These are phyloP conservation scores for Arachis stenosperma DNA, from an alignment of 306 rosid genomes.

Conservation along the genomic window DNA sequence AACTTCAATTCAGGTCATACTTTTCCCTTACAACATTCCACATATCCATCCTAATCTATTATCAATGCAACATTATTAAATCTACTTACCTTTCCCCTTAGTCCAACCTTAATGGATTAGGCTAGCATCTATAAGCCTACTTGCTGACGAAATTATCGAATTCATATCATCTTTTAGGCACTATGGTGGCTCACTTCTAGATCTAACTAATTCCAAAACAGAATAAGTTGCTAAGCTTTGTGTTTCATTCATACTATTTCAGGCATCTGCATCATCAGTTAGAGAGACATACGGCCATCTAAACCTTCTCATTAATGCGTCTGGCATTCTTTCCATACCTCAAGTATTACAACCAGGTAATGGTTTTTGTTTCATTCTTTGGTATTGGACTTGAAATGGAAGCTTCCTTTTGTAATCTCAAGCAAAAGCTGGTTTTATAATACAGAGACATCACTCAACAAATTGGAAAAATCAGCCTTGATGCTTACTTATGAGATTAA, in stretches of 20 bases:
- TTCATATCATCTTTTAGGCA: neutral
- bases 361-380: slow-evolving; percentile 32
- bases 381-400: slow-evolving; percentile 6
- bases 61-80: slow-evolving; percentile 16
- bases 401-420: neutral
- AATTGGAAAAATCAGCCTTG: slow-evolving; percentile 82
- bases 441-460: slow-evolving; percentile 88
- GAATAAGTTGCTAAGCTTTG: slow-evolving; percentile 30
- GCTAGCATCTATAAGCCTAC: neutral
- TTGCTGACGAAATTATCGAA: slow-evolving; percentile 7
- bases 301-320: slow-evolving; percentile 87
- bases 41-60: neutral
- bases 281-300: slow-evolving; percentile 71
- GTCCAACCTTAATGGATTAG: neutral
- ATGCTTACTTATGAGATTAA: slow-evolving; percentile 84
- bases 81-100: neutral
- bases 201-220: neutral
- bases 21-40: no score
- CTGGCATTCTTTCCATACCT: slow-evolving; percentile 92
- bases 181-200: slow-evolving; percentile 9
- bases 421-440: slow-evolving; percentile 31
- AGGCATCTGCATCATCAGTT: slow-evolving; percentile 80
- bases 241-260: slow-evolving; percentile 41
- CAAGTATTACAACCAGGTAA: slow-evolving; percentile 81
- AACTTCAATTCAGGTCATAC: slow-evolving; percentile 79